Conservation (phyloP, 1,284 basidiomycete species). For the Puccinia novopanici region DNA sequence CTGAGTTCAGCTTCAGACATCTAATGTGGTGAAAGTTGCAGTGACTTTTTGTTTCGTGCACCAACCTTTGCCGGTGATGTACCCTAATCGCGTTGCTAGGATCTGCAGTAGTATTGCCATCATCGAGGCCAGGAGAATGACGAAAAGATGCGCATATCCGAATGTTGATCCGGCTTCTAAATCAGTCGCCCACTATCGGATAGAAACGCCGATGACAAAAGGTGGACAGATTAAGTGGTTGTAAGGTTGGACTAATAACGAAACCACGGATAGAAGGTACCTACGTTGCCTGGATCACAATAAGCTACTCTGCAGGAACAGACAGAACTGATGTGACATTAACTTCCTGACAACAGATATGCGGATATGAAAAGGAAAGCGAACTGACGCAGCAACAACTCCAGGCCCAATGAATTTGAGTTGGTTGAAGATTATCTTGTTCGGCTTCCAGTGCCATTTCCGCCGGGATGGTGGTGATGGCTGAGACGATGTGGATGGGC, state of each 20-base stretch:
- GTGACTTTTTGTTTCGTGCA: not conserved
- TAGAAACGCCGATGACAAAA: not conserved
- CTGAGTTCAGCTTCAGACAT: slow-evolving; percentile 7
- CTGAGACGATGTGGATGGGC: not conserved
- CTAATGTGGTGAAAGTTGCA: not conserved
- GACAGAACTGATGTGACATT: no score
- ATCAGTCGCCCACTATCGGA: slow-evolving; percentile 57
- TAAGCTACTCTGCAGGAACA: slow-evolving; percentile 23
- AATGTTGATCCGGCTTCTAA: slow-evolving; percentile 58
- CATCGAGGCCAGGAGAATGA: slow-evolving; percentile 66
- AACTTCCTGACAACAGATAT: no score
- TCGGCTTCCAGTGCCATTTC: not conserved
- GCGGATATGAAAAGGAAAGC: not conserved
- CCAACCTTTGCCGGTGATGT: slow-evolving; percentile 61
- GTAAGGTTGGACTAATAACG: not conserved
- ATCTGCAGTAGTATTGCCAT: slow-evolving; percentile 60
- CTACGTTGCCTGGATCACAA: no score
- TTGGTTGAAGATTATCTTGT: slow-evolving; percentile 54
- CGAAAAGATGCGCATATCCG: slow-evolving; percentile 82
- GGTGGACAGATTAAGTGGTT: not conserved
- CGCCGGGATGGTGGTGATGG: not conserved
- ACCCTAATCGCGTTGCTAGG: slow-evolving; percentile 63
- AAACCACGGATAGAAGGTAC: not conserved
- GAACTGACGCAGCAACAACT: slow-evolving; percentile 59
- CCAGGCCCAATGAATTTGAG: slow-evolving; percentile 61